Base-by-base conservation (phyloP, 225 moss, liverwort and hornwort species). In the Asterella californica region DNA sequence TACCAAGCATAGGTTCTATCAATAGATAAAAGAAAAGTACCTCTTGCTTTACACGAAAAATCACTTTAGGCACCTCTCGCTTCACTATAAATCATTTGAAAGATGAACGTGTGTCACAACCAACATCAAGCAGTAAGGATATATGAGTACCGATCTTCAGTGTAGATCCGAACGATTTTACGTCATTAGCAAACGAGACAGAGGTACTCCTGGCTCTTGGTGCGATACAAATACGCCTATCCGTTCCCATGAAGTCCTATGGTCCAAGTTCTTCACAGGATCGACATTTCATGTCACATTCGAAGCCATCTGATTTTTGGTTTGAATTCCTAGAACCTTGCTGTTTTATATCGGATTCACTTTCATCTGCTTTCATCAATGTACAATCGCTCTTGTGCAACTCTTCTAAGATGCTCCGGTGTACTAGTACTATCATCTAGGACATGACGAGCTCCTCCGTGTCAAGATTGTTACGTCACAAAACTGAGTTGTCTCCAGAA, bases 81-180 rank as follows among this genome's bases (percentile, higher is more conserved):
- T 6, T 38, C n/a, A 24, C 27, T 60, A 45, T 10, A 38, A n/a
- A 17, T 32, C 33, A 24, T 75, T 21, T 15, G 30, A 69, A 37
- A 17, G 38, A 33, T 65, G 65, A 48, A 15, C 5, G 52, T 18
- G n/a, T n/a, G n/a, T n/a, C 33, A 11, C 48, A 42, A 17, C 15
- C 59, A 59, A n/a, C n/a, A n/a, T n/a, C n/a, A n/a, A n/a, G 24
- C 7, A 33, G 49, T 0, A 9, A 54, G 1, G 12, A 33, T 24
- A 47, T n/a, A n/a, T n/a, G n/a, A n/a, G n/a, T n/a, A n/a, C 24
- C 63, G 84, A 95, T 93, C 90, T 92, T 81, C 30, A 95, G 68
- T n/a, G 90, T 88, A 79, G 78, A 85, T 49, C 83, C 89, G 54
- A 93, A 83, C n/a, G 63, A 79, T 65, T 90, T 83, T 55, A 93